Conservation (phyloP, 805 yeast genomes). For the Cyberlindnera euphorbiiphila region DNA sequence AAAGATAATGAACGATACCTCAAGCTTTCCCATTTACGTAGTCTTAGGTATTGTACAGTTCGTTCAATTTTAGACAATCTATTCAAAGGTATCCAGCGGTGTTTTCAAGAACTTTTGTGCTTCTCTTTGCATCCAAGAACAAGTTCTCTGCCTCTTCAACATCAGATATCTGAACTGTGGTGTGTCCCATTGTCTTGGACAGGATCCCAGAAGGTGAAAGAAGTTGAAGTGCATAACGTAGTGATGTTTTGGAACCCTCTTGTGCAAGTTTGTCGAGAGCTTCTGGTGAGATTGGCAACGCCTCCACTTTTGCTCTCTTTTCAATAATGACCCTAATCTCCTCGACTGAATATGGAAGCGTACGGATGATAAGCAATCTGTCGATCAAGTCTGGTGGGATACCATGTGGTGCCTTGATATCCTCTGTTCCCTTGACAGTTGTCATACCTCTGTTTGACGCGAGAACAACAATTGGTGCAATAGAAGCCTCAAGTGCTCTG, state of each 20-base stretch:
- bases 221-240: constrained; percentile 89
- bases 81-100: constrained; percentile 32
- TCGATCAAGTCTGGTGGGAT: constrained; percentile 94
- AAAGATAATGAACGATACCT: neutral
- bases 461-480: constrained; percentile 92
- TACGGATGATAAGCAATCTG: constrained; percentile 85
- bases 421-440: constrained; percentile 86
- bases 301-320: constrained; percentile 78
- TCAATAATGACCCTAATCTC: constrained; percentile 81
- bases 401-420: constrained; percentile 88
- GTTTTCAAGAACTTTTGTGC: constrained; percentile 58
- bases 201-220: constrained; percentile 87
- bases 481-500: constrained; percentile 85
- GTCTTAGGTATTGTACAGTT: neutral
- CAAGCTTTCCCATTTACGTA: too few relatives aligned
- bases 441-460: constrained; percentile 96
- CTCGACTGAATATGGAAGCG: constrained; percentile 79
- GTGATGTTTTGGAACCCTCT: constrained; percentile 72
- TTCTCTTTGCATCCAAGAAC: constrained; percentile 83
- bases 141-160: constrained; percentile 78
- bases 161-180: constrained; percentile 64
- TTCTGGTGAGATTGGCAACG: constrained; percentile 56
- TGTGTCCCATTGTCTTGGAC: constrained; percentile 67
- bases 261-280: constrained; percentile 73
- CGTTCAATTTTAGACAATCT: neutral